These are phyloP conservation scores for Curvularia sp. DNA, from an alignment of 2,329 filamentous ascomycete genomes.

Conservation along the genomic window DNA sequence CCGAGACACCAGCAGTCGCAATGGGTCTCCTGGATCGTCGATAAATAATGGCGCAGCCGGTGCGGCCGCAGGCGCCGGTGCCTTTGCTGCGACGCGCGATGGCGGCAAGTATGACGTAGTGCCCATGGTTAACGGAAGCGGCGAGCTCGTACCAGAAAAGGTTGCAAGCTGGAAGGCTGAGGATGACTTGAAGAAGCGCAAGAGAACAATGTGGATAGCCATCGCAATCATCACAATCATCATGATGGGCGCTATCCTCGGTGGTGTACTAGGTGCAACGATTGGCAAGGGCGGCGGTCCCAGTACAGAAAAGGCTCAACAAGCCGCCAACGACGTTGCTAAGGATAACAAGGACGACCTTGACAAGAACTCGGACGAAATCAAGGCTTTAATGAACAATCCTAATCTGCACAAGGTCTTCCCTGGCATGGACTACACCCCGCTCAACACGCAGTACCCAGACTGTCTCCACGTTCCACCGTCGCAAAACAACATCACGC, in stretches of 20 bases:
- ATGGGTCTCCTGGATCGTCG: conserved; percentile 53
- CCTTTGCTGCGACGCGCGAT: conserved; percentile 36
- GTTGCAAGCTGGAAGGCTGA: conserved; percentile 65
- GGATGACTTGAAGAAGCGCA: conserved; percentile 55
- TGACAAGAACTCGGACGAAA: conserved; percentile 75
- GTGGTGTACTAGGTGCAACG: conserved; percentile 76
- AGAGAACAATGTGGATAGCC: conserved; percentile 73
- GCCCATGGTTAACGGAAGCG: conserved; percentile 34
- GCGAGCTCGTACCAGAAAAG: conserved; percentile 64
- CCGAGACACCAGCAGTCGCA: conserved; percentile 50
- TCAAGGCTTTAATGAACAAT: conserved; percentile 83
- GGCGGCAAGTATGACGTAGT: conserved; percentile 66
- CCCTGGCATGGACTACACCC: conserved; percentile 93
- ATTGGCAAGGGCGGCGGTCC: conserved; percentile 58
- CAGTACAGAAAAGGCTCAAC: conserved; percentile 21
- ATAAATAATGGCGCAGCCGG: conserved; percentile 48
- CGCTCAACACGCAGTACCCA: conserved; percentile 88
- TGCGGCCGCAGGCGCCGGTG: conserved; percentile 51
- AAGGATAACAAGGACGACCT: conserved; percentile 78
- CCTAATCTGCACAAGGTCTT: conserved; percentile 87
- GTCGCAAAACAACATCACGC: conserved; percentile 92
- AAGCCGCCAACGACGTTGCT: conserved; percentile 54
- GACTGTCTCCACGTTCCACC: conserved; percentile 78
- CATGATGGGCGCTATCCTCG: conserved; percentile 74
- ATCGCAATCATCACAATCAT: conserved; percentile 69